Evolutionary conservation across 164 flowering plant genomes (phyloP).

Genomic region (Magnolia sinica): DNA sequence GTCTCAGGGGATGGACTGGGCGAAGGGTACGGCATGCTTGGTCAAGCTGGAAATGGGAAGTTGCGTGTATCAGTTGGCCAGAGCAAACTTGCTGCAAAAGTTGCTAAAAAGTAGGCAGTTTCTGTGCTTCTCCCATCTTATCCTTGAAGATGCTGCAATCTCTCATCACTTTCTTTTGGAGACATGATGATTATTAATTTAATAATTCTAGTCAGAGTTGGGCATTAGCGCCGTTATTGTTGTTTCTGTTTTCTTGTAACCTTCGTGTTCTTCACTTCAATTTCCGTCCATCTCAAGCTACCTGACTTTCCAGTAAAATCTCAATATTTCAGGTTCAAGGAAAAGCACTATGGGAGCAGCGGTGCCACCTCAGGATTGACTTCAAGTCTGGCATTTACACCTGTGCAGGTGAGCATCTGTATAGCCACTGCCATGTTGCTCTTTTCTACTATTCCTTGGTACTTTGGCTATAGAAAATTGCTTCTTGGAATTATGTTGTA

Average conservation of each 20-base stretch:
- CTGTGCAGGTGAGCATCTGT: conserved; percentile 68
- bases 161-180: neutral
- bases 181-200: neutral
- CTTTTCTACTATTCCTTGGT: neutral
- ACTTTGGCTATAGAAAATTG: neutral
- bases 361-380: conserved; percentile 90
- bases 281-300: neutral
- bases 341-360: conserved; percentile 76
- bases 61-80: conserved; percentile 86
- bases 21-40: conserved; percentile 99
- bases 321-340: conserved; percentile 69
- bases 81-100: conserved; percentile 93
- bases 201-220: neutral
- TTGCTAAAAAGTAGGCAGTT: conserved; percentile 73
- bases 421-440: neutral
- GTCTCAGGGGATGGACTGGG: conserved; percentile 91
- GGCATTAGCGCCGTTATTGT: neutral
- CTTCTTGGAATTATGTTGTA: neutral
- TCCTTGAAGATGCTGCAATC: neutral
- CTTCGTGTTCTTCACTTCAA: neutral
- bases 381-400: conserved; percentile 94
- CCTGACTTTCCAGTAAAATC: neutral
- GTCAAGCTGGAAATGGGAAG: conserved; percentile 97
- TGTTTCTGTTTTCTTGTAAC: neutral
- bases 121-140: neutral